Evolutionary conservation across 495 filamentous ascomycete genomes (phyloP), one percentile per base, ranked within the genome.

Genomic region (Aspergillus bridgeri): DNA sequence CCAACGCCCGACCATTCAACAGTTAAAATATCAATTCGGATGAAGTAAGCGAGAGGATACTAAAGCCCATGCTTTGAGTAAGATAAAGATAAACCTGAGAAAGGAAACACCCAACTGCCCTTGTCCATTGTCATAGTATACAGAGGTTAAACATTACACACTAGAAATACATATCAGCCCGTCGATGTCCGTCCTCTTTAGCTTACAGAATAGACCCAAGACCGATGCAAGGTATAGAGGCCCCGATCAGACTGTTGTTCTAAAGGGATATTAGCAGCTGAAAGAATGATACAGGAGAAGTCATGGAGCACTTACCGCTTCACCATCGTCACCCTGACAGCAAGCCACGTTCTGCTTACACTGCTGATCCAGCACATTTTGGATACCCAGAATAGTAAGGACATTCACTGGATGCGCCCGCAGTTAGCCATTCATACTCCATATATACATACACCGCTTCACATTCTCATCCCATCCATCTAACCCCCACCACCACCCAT

Each of bases 271-370:
- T 57, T 44, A 57, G 42, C 13, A 42, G 49, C 23, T 3, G 17
- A 25, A 44, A n/a, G 11, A 23, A 11, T 4, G 24, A 15, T 13
- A 5, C 25, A 24, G 43, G 7, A 44, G 49, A 63, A 53, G 2
- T 42, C 3, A 23, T 19, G 22, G n/a, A 53, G 27, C 20, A 65
- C 77, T 63, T 59, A 73, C 75, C 59, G 78, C 71, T 27, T 54
- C 60, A 58, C 67, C 69, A 24, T 65, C 68, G 46, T 72, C 76
- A 66, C 75, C 66, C 59, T 76, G 73, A 66, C 78, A 82, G 70
- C 79, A 81, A 58, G 77, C 79, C 62, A 78, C 74, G 63, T 75
- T 79, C 75, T 80, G 76, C 69, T 80, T 79, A 74, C 79, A 82
- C 65, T 76, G 63, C 70, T 68, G 71, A 64, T 81, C 71, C 58